Base-by-base conservation (phyloP, 2,329 filamentous ascomycete species). In the Knoxdaviesia proteae region DNA sequence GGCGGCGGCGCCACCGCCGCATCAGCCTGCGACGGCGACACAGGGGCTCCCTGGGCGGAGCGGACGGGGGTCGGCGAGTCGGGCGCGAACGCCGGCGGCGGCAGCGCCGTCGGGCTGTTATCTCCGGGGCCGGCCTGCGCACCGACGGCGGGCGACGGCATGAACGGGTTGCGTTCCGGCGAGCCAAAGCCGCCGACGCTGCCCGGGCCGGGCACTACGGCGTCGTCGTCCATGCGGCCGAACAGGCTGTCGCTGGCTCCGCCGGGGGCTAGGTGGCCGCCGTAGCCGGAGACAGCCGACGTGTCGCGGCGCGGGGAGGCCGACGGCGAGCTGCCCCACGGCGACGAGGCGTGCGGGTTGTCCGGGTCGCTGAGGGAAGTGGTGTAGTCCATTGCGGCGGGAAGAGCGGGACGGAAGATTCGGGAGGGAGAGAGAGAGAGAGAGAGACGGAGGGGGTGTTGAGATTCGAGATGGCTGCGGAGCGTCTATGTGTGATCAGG, bases 281-380 rank as follows among this genome's bases (percentile, higher is more conserved):
- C 55, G 49, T 64, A 48, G 44, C 58, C 50, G 47, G 56, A 57
- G 50, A 70, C 70, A 47, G 53, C 56, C 30, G 61, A 54, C 38
- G 61, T 59, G 48, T 62, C 61, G 49, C 61, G 62, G 45, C 60
- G 59, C 32, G 70, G 68, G 20, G 69, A 69, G 10, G 64, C 59
- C 30, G 59, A 58, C 5, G 70, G 70, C 33, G 68, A 69, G 45
- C 61, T 65, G 9, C 67, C 69, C 70, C 71, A 74, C 2, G 71
- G 70, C 33, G 69, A 73, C 46, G 60, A 62, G 45, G 62, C 68
- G 39, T 58, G 60, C 11, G 66, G 61, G 48, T 73, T 63, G 39
- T 74, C 71, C 42, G 60, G 58, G 49, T 74, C 70, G 53, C 64
- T 53, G 50, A 73, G 68, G 9, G 69, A 65, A 47, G 68, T 56